phyloP scores from a whole-genome alignment of 805 yeast genomes.

The Groenewaldozyma salmanticensis region DNA sequence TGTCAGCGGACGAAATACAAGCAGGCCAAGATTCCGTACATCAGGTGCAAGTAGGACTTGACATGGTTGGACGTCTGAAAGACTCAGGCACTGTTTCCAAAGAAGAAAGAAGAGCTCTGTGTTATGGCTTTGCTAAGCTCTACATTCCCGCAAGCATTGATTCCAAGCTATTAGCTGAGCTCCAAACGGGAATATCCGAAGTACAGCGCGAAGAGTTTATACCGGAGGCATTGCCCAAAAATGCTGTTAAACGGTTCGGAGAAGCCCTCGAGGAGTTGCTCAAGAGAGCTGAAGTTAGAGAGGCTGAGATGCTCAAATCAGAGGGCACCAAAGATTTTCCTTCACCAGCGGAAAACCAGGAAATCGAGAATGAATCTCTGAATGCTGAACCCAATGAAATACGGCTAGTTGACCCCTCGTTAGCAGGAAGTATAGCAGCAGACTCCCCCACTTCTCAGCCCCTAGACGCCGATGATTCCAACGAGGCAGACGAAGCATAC shows the following conservation, averaged over 20 bases:
- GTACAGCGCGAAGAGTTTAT: too few species aligned
- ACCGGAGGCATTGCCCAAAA: constrained; percentile 29
- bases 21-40: constrained; percentile 35
- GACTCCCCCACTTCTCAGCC: too few species aligned
- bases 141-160: constrained; percentile 30
- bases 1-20: constrained; percentile 42
- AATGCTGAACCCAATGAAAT: too few species aligned
- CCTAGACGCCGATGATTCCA: too few species aligned
- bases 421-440: too few species aligned
- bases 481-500: too few species aligned
- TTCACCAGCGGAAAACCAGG: too few species aligned
- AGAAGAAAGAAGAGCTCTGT: constrained; percentile 44
- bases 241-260: constrained; percentile 28
- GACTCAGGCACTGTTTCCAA: constrained; percentile 34
- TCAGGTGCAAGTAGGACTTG: constrained; percentile 49
- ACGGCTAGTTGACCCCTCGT: too few species aligned
- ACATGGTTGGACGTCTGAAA: constrained; percentile 42
- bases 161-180: constrained; percentile 20
- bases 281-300: background rate
- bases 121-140: constrained; percentile 43
- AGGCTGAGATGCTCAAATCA: too few species aligned
- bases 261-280: constrained; percentile 15
- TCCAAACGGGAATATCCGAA: too few species aligned
- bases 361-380: too few species aligned
- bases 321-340: too few species aligned